Conservation (phyloP, 805 yeast species). For the Wickerhamiella hasegawae region DNA sequence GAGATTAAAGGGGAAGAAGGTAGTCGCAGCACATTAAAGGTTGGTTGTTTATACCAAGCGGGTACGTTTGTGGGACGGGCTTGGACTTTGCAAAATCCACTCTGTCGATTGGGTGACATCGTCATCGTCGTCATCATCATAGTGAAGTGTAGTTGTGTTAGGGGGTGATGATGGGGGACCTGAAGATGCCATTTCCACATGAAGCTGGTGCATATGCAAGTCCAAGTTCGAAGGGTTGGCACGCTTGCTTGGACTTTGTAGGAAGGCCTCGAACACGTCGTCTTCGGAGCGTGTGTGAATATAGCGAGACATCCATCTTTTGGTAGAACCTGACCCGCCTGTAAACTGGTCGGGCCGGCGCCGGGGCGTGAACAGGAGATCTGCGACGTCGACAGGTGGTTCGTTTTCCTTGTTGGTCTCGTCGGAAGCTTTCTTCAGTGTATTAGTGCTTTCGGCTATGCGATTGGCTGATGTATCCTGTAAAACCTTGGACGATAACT, state of each 20-base stretch:
- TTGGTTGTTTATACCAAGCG: no score
- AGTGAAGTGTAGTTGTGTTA: no score
- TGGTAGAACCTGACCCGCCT: conserved; percentile 4
- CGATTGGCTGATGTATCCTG: no score
- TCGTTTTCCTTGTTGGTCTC: no score
- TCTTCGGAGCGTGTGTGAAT: conserved; percentile 6
- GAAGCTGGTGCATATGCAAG: conserved; percentile 1
- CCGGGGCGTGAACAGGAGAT: conserved; percentile 2
- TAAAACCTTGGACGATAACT: background rate
- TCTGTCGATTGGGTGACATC: no score
- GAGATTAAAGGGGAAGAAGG: no score
- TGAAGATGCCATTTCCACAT: background rate
- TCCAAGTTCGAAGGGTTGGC: conserved; percentile 1
- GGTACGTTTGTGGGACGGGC: no score
- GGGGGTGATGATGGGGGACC: conserved; percentile 1
- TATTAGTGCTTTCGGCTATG: no score
- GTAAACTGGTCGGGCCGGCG: background rate
- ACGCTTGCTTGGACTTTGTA: conserved; percentile 5
- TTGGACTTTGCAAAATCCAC: no score
- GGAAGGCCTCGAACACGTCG: conserved; percentile 7
- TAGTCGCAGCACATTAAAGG: no score
- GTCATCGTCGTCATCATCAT: no score
- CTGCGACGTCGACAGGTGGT: background rate
- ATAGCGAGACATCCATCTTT: conserved; percentile 6
- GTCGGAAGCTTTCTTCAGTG: no score